Evolutionary conservation across 2,329 filamentous ascomycete genomes (phyloP).

Genomic region (Calonectria pauciramosa): DNA sequence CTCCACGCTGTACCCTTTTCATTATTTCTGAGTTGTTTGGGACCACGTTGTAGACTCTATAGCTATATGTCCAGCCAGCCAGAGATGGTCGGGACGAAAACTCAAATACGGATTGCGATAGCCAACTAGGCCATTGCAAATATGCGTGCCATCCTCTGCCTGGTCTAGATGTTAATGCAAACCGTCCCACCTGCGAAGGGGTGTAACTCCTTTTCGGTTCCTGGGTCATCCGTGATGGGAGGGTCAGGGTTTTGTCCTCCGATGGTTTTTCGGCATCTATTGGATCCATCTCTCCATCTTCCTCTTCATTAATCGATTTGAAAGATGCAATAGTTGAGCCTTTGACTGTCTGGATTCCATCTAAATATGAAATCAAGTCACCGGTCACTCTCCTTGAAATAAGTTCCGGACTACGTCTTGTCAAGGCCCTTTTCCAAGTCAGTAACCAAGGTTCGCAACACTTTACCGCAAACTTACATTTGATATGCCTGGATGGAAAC

Average conservation of each 20-base stretch:
- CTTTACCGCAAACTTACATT: conserved; percentile 31
- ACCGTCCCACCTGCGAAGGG: conserved; percentile 29
- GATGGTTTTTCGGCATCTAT: neutral
- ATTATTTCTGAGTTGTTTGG: conserved; percentile 33
- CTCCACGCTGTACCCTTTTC: conserved; percentile 18
- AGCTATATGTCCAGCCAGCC: conserved; percentile 38
- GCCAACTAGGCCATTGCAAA: conserved; percentile 42
- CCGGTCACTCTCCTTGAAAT: conserved; percentile 24
- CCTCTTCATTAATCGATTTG: neutral
- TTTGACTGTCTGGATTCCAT: neutral
- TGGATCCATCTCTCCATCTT: neutral
- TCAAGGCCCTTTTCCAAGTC: conserved; percentile 30
- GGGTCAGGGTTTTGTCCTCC: neutral
- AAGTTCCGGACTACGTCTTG: conserved; percentile 33
- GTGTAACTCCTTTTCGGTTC: neutral
- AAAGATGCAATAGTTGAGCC: neutral
- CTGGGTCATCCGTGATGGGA: neutral
- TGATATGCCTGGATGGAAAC: conserved; percentile 35
- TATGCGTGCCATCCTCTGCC: conserved; percentile 38
- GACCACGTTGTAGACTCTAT: conserved; percentile 41
- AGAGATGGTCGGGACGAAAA: conserved; percentile 29
- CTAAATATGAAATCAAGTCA: conserved; percentile 19
- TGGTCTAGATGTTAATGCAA: conserved; percentile 20
- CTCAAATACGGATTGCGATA: conserved; percentile 35
- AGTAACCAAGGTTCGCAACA: neutral